Conservation (phyloP, 2,329 filamentous ascomycete species). For the Ceratocystis harringtonii region DNA sequence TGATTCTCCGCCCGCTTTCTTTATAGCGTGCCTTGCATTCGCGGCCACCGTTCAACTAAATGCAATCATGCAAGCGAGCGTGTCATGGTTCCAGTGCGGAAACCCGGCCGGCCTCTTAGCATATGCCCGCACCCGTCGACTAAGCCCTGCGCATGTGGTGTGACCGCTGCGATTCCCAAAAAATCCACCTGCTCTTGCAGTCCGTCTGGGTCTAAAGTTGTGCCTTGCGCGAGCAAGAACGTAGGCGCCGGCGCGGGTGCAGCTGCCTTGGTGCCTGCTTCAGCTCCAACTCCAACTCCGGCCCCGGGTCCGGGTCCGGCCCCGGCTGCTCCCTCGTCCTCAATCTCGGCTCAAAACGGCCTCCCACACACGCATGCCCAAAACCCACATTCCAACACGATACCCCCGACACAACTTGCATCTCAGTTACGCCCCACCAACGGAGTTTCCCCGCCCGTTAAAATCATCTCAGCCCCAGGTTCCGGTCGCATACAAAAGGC, state of each 20-base stretch:
- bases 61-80: conserved; percentile 54
- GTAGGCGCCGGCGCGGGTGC: neutral
- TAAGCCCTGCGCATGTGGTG: conserved; percentile 44
- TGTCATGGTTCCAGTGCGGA: conserved; percentile 54
- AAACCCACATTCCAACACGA: neutral
- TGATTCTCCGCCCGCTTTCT: neutral
- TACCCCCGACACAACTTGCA: neutral
- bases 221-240: neutral
- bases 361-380: neutral
- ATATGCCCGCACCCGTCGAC: conserved; percentile 51
- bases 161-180: conserved; percentile 49
- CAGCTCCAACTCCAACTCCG: neutral
- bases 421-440: conserved; percentile 1
- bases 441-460: conserved; percentile 19
- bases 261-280: no score
- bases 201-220: neutral
- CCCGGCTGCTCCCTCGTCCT: neutral
- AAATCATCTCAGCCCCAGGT: conserved; percentile 19
- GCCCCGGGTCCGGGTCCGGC: neutral
- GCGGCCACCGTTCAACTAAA: conserved; percentile 61
- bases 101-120: conserved; percentile 55
- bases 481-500: conserved; percentile 35
- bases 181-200: conserved; percentile 42
- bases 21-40: conserved; percentile 55
- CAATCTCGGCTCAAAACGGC: neutral